phyloP scores from a whole-genome alignment of 1,139 yeast species.

The Eremothecium cymbalariae region DNA sequence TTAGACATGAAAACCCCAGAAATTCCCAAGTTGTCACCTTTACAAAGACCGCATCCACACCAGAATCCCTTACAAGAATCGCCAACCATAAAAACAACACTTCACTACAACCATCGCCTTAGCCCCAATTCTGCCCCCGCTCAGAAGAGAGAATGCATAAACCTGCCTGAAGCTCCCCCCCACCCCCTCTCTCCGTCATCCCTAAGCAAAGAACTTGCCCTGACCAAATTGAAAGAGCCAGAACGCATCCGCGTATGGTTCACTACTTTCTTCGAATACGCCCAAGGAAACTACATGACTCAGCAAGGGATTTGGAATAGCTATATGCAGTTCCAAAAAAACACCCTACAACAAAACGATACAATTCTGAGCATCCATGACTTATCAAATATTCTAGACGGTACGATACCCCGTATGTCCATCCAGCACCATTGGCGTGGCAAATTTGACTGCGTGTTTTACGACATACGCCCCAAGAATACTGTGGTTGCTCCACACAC shows the following conservation, averaged over 20 bases:
- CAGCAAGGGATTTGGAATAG: neutral
- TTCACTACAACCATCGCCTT: neutral
- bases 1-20: neutral
- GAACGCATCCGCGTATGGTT: slow-evolving; percentile 1
- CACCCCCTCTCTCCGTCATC: too few relatives aligned
- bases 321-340: neutral
- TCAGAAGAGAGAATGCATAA: too few relatives aligned
- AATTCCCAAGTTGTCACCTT: neutral
- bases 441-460: too few relatives aligned
- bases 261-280: neutral
- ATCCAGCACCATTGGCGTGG: too few relatives aligned
- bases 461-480: too few relatives aligned
- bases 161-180: too few relatives aligned
- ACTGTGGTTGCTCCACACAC: too few relatives aligned
- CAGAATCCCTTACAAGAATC: neutral
- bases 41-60: neutral
- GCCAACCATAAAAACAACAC: neutral
- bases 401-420: neutral
- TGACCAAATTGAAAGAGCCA: slow-evolving; percentile 1
- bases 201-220: neutral
- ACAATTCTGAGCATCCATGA: neutral
- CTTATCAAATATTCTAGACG: slow-evolving; percentile 1
- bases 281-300: neutral
- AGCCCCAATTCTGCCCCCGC: too few relatives aligned
- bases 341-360: neutral